Percentiles rank a stretch among this genome's conserved stretches.
These are phyloP conservation scores for Stevia rebaudiana DNA, from an alignment of 140 eudicot species.

Conservation along the genomic window DNA sequence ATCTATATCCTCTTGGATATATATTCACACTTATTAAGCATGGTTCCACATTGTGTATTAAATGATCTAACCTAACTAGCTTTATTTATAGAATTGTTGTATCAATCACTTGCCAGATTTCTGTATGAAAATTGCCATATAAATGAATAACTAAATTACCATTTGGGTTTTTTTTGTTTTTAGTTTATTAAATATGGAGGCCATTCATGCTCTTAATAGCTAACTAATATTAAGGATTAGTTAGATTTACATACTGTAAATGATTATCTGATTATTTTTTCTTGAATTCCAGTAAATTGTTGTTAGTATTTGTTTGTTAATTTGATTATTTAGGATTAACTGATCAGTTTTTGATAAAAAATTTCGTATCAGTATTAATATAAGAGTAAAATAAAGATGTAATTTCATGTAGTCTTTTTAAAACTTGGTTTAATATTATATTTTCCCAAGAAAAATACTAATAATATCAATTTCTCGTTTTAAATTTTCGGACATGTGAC, in stretches of 20 bases:
- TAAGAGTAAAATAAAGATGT: neutral
- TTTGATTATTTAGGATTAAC: neutral
- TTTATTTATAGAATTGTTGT: neutral
- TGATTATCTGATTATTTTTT: neutral
- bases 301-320: neutral
- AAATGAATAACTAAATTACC: too few relatives aligned
- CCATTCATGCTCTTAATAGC: too few relatives aligned
- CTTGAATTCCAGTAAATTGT: neutral
- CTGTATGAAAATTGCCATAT: too few relatives aligned
- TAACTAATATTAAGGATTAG: neutral
- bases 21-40: constrained; percentile 17
- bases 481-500: too few relatives aligned
- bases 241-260: neutral
- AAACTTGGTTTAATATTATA: too few relatives aligned
- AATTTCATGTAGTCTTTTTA: too few relatives aligned
- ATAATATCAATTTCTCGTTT: too few relatives aligned
- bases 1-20: neutral
- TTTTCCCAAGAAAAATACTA: too few relatives aligned
- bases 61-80: constrained; percentile 11
- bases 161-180: too few relatives aligned
- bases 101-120: constrained; percentile 4
- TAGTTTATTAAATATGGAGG: too few relatives aligned
- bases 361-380: neutral
- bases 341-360: neutral
- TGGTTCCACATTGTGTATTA: constrained; percentile 19